phyloP scores from a whole-genome alignment of 306 rosid genomes.

The Vigna hirtella region DNA sequence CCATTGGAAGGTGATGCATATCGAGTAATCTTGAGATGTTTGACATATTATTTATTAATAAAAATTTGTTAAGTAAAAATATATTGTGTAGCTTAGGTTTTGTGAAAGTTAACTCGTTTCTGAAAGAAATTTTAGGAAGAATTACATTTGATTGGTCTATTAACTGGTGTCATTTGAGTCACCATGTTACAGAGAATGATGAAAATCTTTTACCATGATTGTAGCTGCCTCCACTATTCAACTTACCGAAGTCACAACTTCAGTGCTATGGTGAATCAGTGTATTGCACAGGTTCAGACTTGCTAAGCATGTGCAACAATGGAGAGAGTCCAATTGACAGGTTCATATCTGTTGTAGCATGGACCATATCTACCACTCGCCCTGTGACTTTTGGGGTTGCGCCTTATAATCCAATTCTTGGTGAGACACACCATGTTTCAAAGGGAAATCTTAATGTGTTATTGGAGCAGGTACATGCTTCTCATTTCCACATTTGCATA shows the following conservation, averaged over 20 bases:
- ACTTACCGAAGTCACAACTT: slow-evolving; percentile 91
- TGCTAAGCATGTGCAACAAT: slow-evolving; percentile 68
- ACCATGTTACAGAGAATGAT: neutral
- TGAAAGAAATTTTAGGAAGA: neutral
- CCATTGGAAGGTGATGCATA: too few relatives aligned
- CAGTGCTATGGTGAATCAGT: slow-evolving; percentile 86
- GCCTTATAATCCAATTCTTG: slow-evolving; percentile 92
- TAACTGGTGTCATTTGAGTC: neutral
- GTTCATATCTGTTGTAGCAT: slow-evolving; percentile 70
- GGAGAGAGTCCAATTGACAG: slow-evolving; percentile 65
- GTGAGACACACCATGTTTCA: slow-evolving; percentile 95
- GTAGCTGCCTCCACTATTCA: slow-evolving; percentile 85
- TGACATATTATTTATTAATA: too few relatives aligned
- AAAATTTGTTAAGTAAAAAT: too few relatives aligned
- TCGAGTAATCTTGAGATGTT: too few relatives aligned
- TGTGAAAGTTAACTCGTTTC: too few relatives aligned
- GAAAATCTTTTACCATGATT: slow-evolving; percentile 6
- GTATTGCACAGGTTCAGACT: slow-evolving; percentile 61
- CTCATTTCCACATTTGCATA: neutral
- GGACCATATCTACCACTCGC: slow-evolving; percentile 81
- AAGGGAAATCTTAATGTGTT: slow-evolving; percentile 71
- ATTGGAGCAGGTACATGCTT: slow-evolving; percentile 77
- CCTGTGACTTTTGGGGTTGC: slow-evolving; percentile 74
- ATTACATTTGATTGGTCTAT: neutral
- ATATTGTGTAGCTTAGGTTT: too few relatives aligned